Conservation (phyloP, 305 asterid genomes). For the Ilex paraguariensis region DNA sequence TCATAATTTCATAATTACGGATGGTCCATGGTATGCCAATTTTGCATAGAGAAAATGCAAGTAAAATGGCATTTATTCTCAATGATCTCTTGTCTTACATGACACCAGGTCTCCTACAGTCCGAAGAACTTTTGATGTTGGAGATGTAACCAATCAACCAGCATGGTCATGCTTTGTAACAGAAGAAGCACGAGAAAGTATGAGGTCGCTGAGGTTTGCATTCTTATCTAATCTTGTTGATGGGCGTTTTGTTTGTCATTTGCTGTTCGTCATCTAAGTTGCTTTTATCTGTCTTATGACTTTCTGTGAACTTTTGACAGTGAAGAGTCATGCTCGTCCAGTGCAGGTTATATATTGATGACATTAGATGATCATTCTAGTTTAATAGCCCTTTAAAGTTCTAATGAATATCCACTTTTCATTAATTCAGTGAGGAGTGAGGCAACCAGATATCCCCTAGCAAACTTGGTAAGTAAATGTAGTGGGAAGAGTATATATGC, state of each 20-base stretch:
- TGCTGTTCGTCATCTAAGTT: conserved; percentile 17
- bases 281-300: conserved; percentile 15
- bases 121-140: conserved; percentile 25
- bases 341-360: conserved; percentile 47
- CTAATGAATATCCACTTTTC: conserved; percentile 1
- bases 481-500: conserved; percentile 15
- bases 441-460: conserved; percentile 23
- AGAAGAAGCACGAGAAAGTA: conserved; percentile 43
- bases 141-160: conserved; percentile 24
- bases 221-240: conserved; percentile 22
- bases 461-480: conserved; percentile 15
- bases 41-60: conserved; percentile 9
- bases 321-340: conserved; percentile 70
- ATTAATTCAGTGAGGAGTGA: conserved; percentile 46
- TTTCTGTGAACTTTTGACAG: conserved; percentile 35
- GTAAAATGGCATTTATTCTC: conserved; percentile 9
- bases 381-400: no score
- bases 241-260: conserved; percentile 6
- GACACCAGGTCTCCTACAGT: conserved; percentile 42
- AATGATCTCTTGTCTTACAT: conserved; percentile 11
- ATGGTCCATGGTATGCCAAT: conserved; percentile 45
- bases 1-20: conserved; percentile 28
- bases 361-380: background rate
- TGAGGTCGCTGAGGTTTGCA: conserved; percentile 56
- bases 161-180: conserved; percentile 23